These are phyloP conservation scores for Cladosporium sp. DNA, from an alignment of 2,329 filamentous ascomycete genomes.

Conservation along the genomic window DNA sequence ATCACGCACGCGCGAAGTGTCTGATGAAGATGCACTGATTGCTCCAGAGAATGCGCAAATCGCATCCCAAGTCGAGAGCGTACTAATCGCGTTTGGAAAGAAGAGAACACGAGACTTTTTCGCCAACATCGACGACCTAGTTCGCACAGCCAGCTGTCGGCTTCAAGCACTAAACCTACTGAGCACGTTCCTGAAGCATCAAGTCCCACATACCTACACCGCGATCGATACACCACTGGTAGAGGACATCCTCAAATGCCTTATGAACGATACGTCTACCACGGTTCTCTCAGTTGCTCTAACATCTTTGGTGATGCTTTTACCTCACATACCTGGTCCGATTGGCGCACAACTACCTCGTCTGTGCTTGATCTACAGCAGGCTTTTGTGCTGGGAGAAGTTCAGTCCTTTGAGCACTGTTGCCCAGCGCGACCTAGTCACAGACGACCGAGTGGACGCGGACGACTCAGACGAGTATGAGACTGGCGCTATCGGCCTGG, in stretches of 20 bases:
- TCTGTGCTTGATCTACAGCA: conserved; percentile 76
- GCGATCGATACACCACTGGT: conserved; percentile 70
- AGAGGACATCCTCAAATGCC: conserved; percentile 65
- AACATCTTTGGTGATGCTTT: conserved; percentile 72
- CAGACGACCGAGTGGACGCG: conserved; percentile 29
- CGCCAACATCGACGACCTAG: conserved; percentile 59
- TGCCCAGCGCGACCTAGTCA: conserved; percentile 31
- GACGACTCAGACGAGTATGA: conserved; percentile 34
- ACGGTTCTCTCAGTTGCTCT: conserved; percentile 71
- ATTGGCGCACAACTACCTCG: conserved; percentile 65
- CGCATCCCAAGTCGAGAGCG: conserved; percentile 47
- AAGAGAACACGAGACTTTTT: conserved; percentile 69
- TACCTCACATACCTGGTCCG: conserved; percentile 74
- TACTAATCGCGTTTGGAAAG: conserved; percentile 58
- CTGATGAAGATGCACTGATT: conserved; percentile 31
- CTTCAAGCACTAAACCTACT: conserved; percentile 63
- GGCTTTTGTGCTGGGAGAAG: conserved; percentile 74
- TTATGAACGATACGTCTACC: conserved; percentile 74
- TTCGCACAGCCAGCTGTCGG: conserved; percentile 62
- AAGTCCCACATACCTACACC: conserved; percentile 74
- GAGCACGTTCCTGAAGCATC: conserved; percentile 67
- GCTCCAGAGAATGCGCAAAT: conserved; percentile 44
- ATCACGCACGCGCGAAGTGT: conserved; percentile 36
- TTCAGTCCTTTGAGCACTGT: conserved; percentile 36
- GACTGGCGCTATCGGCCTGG: conserved; percentile 34